Evolutionary conservation across 495 filamentous ascomycete genomes (phyloP).

Genomic region (Corynascus novoguineensis): DNA sequence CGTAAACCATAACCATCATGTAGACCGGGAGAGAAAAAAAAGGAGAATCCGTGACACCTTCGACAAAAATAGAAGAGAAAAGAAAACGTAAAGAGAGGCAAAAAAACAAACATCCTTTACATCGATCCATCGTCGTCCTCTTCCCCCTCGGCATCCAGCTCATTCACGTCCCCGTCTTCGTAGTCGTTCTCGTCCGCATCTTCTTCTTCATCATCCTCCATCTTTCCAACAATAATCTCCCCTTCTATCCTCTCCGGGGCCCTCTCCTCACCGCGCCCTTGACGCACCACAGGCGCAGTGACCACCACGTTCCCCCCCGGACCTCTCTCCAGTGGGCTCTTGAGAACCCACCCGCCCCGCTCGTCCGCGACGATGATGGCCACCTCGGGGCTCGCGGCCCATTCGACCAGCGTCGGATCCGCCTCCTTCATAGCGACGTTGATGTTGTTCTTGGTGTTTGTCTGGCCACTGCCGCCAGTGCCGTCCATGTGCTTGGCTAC

Average conservation of each 20-base stretch:
- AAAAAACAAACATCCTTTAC: neutral
- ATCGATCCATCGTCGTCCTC: neutral
- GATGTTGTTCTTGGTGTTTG: constrained; percentile 13
- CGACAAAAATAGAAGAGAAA: neutral
- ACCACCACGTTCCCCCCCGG: constrained; percentile 11
- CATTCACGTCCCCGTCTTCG: too few relatives aligned
- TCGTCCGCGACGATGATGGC: constrained; percentile 30
- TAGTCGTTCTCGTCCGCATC: constrained; percentile 18
- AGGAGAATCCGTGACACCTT: neutral
- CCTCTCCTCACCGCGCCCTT: neutral
- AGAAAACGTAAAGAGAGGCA: neutral
- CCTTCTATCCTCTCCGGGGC: neutral
- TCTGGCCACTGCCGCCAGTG: neutral
- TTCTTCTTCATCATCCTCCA: neutral
- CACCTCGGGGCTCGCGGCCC: constrained; percentile 40
- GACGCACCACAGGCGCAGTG: constrained; percentile 3
- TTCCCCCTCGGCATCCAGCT: neutral
- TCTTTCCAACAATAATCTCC: constrained; percentile 6
- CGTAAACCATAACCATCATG: neutral
- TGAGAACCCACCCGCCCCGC: constrained; percentile 18
- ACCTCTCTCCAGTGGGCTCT: constrained; percentile 5
- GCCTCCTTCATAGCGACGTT: constrained; percentile 35
- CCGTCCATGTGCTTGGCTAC: constrained; percentile 76
- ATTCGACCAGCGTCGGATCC: constrained; percentile 39
- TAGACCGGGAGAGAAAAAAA: neutral